Evolutionary conservation across 2,329 filamentous ascomycete species (phyloP).

Genomic region (Pseudogymnoascus sp.): DNA sequence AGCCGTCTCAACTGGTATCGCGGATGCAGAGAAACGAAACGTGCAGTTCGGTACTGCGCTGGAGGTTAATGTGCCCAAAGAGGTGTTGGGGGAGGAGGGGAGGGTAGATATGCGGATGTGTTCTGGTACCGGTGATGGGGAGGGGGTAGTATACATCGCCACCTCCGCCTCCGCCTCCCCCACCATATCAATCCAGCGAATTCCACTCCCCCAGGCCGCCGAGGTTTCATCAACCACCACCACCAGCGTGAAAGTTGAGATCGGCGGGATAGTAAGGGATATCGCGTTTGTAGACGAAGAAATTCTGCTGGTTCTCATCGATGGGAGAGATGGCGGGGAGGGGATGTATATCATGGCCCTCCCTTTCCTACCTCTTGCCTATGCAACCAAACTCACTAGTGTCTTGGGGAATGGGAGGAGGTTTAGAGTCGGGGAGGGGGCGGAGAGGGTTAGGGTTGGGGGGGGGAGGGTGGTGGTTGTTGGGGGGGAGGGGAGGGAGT

Average conservation of each 20-base stretch:
- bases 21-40: slow-evolving; percentile 58
- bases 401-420: not conserved
- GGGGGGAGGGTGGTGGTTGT: slow-evolving; percentile 5
- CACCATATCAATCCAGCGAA: not conserved
- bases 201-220: not conserved
- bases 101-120: slow-evolving; percentile 24
- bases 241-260: not conserved
- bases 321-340: too few species aligned
- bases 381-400: not conserved
- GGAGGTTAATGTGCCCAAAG: slow-evolving; percentile 16
- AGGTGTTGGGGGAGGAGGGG: slow-evolving; percentile 8
- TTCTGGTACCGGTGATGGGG: not conserved
- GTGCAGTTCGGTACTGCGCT: slow-evolving; percentile 54
- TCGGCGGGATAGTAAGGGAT: not conserved
- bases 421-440: not conserved
- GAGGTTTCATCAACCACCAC: too few species aligned
- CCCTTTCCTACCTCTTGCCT: not conserved
- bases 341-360: not conserved
- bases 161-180: not conserved
- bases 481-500: slow-evolving; percentile 10
- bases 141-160: not conserved
- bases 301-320: not conserved
- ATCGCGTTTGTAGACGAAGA: not conserved
- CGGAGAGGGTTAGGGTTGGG: not conserved
- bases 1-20: slow-evolving; percentile 57